Evolutionary conservation across 2,329 filamentous ascomycete species (phyloP).

Genomic region (Chaetomium sp.): DNA sequence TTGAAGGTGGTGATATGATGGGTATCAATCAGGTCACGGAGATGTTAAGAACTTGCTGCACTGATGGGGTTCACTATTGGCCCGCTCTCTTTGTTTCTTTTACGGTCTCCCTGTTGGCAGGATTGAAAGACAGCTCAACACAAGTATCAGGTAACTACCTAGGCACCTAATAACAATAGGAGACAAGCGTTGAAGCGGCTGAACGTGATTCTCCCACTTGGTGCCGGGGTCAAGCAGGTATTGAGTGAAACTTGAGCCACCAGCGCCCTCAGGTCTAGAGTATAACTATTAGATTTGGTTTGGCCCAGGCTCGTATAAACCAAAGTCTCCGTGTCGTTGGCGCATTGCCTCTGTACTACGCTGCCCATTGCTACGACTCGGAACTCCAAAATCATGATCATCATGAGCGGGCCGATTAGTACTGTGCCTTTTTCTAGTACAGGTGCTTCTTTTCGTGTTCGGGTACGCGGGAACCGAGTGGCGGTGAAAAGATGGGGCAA

Average conservation of each 20-base stretch:
- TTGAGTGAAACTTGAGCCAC: background rate
- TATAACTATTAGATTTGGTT: background rate
- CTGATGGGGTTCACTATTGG: background rate
- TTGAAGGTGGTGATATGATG: too few relatives aligned
- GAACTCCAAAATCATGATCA: background rate
- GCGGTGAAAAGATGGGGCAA: background rate
- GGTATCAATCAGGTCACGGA: background rate
- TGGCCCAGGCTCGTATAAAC: background rate
- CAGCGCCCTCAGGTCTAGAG: background rate
- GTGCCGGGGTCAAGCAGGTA: background rate
- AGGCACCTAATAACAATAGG: too few relatives aligned
- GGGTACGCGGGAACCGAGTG: background rate
- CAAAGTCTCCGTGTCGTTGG: background rate
- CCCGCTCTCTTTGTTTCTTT: background rate
- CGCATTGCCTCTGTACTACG: too few relatives aligned
- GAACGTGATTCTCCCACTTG: background rate
- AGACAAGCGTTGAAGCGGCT: background rate
- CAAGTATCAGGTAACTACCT: conserved; percentile 1
- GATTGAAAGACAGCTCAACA: background rate
- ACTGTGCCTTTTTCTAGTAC: background rate
- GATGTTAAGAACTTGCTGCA: background rate
- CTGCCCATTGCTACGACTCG: background rate
- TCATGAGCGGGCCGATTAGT: conserved; percentile 1
- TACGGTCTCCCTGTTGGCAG: too few relatives aligned
- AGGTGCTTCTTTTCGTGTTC: background rate